These are phyloP conservation scores for Phialophora expanda DNA, from an alignment of 2,329 filamentous ascomycete species.

Conservation along the genomic window DNA sequence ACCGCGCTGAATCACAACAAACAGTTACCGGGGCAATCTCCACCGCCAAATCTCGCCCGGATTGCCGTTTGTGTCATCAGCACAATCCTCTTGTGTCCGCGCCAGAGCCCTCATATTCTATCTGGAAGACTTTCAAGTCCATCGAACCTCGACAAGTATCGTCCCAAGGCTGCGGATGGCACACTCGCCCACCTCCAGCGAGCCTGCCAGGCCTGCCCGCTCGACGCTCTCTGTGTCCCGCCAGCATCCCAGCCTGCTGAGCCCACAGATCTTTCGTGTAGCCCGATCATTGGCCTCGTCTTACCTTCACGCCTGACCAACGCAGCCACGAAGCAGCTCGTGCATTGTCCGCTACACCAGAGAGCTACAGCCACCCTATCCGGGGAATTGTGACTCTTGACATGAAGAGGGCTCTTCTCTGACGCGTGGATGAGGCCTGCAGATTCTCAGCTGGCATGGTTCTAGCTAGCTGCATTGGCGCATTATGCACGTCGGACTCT, in stretches of 20 bases:
- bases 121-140: background rate
- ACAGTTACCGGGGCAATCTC: conserved; percentile 1
- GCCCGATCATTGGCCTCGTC: conserved; percentile 23
- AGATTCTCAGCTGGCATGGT: conserved; percentile 23
- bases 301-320: conserved; percentile 23
- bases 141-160: background rate
- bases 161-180: background rate
- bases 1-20: conserved; percentile 18
- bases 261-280: conserved; percentile 22
- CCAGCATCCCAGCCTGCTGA: background rate
- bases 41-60: background rate
- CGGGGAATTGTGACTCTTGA: background rate
- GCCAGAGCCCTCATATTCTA: no score
- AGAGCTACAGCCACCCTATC: conserved; percentile 4
- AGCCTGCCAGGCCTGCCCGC: background rate
- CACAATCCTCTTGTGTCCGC: background rate
- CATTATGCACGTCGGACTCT: conserved; percentile 25
- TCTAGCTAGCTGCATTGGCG: conserved; percentile 25
- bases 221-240: background rate
- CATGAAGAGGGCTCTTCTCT: conserved; percentile 10
- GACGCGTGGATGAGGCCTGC: conserved; percentile 19
- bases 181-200: background rate
- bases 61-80: background rate
- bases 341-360: background rate
- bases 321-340: conserved; percentile 16